Base-by-base conservation (phyloP, 163 green algal genomes). In the Chlamydomonas reinhardtii region DNA sequence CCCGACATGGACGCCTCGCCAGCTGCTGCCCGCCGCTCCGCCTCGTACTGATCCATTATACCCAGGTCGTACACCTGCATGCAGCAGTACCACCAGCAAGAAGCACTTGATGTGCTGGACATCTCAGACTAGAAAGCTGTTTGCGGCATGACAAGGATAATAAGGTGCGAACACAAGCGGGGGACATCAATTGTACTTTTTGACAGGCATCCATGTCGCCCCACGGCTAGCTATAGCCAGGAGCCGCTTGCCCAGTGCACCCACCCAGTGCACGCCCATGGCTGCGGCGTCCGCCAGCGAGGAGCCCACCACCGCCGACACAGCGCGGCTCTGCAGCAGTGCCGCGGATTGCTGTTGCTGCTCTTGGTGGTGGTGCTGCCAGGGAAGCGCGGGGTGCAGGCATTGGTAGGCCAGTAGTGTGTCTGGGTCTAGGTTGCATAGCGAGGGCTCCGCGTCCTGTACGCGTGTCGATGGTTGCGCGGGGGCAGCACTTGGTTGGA, bases 251-350 rank as follows among this genome's bases (percentile, higher is more conserved):
- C n/a, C n/a, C n/a, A n/a, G n/a, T 48, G 1, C 9, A 56, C 48
- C 1, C 14, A 56, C 66, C 85, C 85, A 90, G 86, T 94, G 91
- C 71, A 94, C 91, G 5, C 74, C 74, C 56, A 81, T 92, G 27
- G 89, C 89, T 8, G 91, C 89, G 24, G 89, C 87, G 62, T 94
- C 91, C 0, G 79, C 89, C 8, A 91, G 74, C 9, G 35, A 56
- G 32, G 82, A 79, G 35, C 86, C 86, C 20, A 88, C 6, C 43
- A 93, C 73, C 61, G 34, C 48, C 5, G 54, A 70, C 48, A 71
- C 43, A 6, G 35, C 35, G 15, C 70, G 70, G 17, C 37, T 32
- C 9, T 16, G 62, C 76, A 83, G 56, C 14, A 19, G 16, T 27
- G 39, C 37, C 0, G 61, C 11, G 16, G 59, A 19, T 37, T 59